Evolutionary conservation across 495 filamentous ascomycete species (phyloP).

Genomic region (Rhypophila decipiens): DNA sequence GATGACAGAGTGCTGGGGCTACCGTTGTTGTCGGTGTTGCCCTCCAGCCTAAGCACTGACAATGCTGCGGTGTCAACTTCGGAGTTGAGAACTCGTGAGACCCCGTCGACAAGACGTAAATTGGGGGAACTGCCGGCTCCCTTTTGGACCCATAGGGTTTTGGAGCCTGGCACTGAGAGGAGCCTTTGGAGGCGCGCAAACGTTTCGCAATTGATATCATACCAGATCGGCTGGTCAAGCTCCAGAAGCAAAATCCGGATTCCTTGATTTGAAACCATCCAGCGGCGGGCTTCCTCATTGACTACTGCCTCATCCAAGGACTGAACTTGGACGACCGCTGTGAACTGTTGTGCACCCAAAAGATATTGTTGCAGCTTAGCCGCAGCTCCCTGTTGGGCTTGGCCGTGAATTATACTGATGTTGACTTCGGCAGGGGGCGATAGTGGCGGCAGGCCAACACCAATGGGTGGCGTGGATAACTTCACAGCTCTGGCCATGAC

Average conservation of each 20-base stretch:
- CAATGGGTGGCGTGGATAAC: not conserved
- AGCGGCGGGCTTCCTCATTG: not conserved
- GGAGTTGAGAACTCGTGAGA: not conserved
- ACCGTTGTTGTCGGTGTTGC: too few relatives aligned
- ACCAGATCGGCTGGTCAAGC: not conserved
- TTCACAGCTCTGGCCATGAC: not conserved
- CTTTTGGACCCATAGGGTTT: not conserved
- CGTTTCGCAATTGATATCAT: not conserved
- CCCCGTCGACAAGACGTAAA: not conserved
- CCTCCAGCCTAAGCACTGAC: not conserved
- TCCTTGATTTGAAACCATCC: too few relatives aligned
- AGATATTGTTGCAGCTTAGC: not conserved
- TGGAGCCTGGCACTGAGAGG: not conserved
- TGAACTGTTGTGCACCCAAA: not conserved
- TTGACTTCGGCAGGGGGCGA: not conserved
- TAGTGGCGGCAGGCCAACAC: too few relatives aligned
- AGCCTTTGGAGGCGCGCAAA: not conserved
- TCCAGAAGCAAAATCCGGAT: not conserved
- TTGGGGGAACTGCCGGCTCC: not conserved
- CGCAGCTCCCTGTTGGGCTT: not conserved
- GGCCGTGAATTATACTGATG: conserved; percentile 2
- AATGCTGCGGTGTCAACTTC: not conserved
- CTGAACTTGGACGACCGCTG: not conserved
- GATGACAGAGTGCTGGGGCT: not conserved
- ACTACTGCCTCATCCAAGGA: not conserved